Conservation (phyloP, 163 green algal genomes). For the Scenedesmus sp. region DNA sequence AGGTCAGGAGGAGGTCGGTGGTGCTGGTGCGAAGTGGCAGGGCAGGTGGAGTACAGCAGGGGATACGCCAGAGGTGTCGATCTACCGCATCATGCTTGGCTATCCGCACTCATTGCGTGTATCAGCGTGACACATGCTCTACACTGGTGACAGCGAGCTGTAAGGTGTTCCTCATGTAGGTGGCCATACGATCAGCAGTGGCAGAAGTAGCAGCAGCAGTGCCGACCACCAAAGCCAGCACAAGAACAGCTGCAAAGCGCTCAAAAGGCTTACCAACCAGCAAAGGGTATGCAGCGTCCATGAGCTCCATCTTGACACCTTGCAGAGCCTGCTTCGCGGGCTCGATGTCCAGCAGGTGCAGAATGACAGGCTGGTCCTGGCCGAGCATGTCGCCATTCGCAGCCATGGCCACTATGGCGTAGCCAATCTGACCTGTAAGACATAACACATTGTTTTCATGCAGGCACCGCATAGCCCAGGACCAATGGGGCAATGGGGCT, state of each 20-base stretch:
- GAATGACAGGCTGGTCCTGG: conserved; percentile 88
- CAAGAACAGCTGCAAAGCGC: background rate
- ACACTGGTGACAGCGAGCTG: conserved; percentile 86
- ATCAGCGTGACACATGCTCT: background rate
- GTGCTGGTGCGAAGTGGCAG: background rate
- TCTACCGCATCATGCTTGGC: background rate
- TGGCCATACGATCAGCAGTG: conserved; percentile 73
- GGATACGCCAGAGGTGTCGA: background rate
- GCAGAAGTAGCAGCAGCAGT: background rate
- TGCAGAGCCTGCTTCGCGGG: conserved; percentile 86
- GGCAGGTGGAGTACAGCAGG: background rate
- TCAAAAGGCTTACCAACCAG: conserved; percentile 72
- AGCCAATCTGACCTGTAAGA: conserved; percentile 93
- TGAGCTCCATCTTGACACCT: conserved; percentile 96
- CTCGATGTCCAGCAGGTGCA: conserved; percentile 97
- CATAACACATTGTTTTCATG: background rate
- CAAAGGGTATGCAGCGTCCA: conserved; percentile 93
- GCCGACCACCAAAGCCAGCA: background rate
- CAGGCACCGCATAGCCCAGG: background rate
- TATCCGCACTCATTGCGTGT: background rate
- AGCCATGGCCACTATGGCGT: conserved; percentile 92
- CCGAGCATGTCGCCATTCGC: conserved; percentile 90
- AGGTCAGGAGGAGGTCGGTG: no score
- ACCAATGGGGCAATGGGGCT: background rate
- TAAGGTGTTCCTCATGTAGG: conserved; percentile 71